phyloP scores from a whole-genome alignment of 495 filamentous ascomycete species.

The Trichodelitschia bisporula region DNA sequence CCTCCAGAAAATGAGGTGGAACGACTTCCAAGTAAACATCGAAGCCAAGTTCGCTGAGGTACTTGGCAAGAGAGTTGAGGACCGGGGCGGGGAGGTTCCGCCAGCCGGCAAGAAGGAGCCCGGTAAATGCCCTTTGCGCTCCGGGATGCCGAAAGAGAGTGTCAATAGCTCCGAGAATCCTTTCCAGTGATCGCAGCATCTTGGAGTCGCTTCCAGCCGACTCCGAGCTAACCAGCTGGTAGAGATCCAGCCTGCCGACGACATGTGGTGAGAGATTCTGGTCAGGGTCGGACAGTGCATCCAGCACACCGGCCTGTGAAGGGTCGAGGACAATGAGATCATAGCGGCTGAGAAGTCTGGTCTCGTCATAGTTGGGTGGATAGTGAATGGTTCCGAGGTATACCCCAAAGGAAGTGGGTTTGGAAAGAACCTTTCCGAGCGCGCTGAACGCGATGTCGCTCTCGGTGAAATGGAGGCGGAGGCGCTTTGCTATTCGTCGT shows the following conservation, averaged over 20 bases:
- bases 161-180: constrained; percentile 12
- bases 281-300: constrained; percentile 13
- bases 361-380: constrained; percentile 15
- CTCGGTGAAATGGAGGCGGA: too few species aligned
- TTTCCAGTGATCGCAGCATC: constrained; percentile 14
- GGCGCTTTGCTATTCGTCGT: too few species aligned
- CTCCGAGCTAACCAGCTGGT: constrained; percentile 10
- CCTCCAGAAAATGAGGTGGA: constrained; percentile 22
- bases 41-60: constrained; percentile 17
- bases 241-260: constrained; percentile 22
- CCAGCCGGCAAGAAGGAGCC: constrained; percentile 27
- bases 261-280: constrained; percentile 8
- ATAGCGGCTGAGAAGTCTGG: constrained; percentile 19
- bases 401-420: constrained; percentile 23
- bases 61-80: constrained; percentile 16
- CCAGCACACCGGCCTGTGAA: constrained; percentile 17
- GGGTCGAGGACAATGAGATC: constrained; percentile 25
- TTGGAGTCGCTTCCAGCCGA: constrained; percentile 13
- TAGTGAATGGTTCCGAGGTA: constrained; percentile 21
- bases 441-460: too few species aligned
- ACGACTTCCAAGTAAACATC: constrained; percentile 25
- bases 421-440: too few species aligned
- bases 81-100: constrained; percentile 13
- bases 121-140: constrained; percentile 14
- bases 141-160: constrained; percentile 4